These are phyloP conservation scores for Aspergillus phoenicis DNA, from an alignment of 2,329 filamentous ascomycete species.

Conservation along the genomic window DNA sequence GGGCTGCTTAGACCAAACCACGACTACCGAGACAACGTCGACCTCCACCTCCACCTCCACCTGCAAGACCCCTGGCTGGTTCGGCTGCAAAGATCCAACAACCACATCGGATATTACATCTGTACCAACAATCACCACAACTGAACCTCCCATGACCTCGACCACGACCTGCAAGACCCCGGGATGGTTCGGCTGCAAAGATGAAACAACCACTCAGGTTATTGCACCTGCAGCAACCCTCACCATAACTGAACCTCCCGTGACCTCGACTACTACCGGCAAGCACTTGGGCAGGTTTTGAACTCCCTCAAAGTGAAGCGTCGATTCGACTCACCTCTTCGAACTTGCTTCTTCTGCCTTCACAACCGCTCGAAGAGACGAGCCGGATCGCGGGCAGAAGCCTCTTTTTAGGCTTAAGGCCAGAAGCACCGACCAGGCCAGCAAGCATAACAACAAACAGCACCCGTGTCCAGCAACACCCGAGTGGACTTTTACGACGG, in stretches of 20 bases:
- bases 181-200: slow-evolving; percentile 44
- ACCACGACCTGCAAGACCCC: slow-evolving; percentile 31
- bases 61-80: slow-evolving; percentile 48
- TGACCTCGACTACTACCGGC: slow-evolving; percentile 28
- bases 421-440: too few species aligned
- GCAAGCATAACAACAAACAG: too few species aligned
- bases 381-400: too few species aligned
- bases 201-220: slow-evolving; percentile 34
- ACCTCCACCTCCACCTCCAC: slow-evolving; percentile 40
- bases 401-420: too few species aligned
- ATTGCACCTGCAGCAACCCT: slow-evolving; percentile 21
- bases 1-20: slow-evolving; percentile 61
- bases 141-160: slow-evolving; percentile 16
- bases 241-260: slow-evolving; percentile 20
- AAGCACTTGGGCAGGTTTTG: slow-evolving; percentile 36
- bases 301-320: too few species aligned
- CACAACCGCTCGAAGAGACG: too few species aligned
- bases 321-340: too few species aligned
- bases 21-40: slow-evolving; percentile 42
- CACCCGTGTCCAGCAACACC: too few species aligned
- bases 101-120: slow-evolving; percentile 27
- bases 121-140: slow-evolving; percentile 22
- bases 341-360: too few species aligned
- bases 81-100: slow-evolving; percentile 46
- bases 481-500: too few species aligned